Evolutionary conservation across 805 yeast genomes (phyloP).

Genomic region (Nematodospora valgi): DNA sequence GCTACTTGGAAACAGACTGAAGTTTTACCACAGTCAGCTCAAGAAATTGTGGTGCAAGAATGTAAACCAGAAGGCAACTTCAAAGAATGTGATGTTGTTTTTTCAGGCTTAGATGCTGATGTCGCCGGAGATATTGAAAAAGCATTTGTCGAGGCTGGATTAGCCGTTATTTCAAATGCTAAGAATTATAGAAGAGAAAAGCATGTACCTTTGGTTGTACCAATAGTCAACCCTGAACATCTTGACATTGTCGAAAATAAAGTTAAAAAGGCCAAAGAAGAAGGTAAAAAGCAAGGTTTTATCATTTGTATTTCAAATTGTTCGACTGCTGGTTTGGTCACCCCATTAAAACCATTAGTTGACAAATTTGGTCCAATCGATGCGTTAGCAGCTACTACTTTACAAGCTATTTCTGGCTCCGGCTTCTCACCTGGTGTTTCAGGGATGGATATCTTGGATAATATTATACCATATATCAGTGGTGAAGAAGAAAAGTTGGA

Average conservation of each 20-base stretch:
- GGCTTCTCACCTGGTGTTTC: constrained; percentile 98
- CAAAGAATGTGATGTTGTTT: constrained; percentile 88
- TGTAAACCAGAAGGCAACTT: constrained; percentile 72
- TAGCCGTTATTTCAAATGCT: constrained; percentile 89
- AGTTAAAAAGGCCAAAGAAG: constrained; percentile 50
- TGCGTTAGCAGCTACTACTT: constrained; percentile 79
- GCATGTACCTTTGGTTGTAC: constrained; percentile 90
- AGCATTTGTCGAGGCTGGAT: constrained; percentile 76
- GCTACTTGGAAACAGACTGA: constrained; percentile 93
- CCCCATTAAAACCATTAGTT: constrained; percentile 91
- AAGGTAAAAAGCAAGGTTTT: constrained; percentile 65
- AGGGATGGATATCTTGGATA: constrained; percentile 91
- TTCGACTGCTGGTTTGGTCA: constrained; percentile 96
- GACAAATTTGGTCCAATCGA: constrained; percentile 90
- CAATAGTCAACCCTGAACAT: constrained; percentile 92
- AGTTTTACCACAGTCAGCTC: constrained; percentile 67
- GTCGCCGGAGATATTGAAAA: constrained; percentile 91
- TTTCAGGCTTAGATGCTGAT: constrained; percentile 91
- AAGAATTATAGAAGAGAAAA: constrained; percentile 89
- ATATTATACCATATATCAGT: constrained; percentile 88
- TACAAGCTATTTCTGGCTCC: constrained; percentile 98
- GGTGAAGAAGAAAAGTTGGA: constrained; percentile 99
- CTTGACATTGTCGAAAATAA: constrained; percentile 65
- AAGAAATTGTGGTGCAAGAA: constrained; percentile 63
- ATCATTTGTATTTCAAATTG: constrained; percentile 96